phyloP scores from a whole-genome alignment of 2,329 filamentous ascomycete species.

The Calycina herbarum region DNA sequence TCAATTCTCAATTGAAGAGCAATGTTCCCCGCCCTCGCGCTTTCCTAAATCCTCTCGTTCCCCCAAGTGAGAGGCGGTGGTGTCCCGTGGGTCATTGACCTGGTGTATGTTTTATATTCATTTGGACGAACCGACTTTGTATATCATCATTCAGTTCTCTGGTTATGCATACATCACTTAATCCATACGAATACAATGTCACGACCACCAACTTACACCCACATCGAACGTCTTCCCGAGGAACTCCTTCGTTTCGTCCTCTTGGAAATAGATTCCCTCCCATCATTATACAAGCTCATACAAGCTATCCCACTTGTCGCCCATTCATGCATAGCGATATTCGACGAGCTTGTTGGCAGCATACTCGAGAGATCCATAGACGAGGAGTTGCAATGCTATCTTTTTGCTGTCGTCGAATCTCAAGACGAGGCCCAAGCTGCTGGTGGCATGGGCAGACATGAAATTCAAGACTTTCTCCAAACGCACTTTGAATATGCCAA shows the following conservation, averaged over 20 bases:
- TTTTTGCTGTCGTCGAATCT: constrained; percentile 3
- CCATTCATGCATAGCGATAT: not conserved
- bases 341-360: constrained; percentile 9
- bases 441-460: not conserved
- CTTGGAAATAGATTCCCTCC: constrained; percentile 2
- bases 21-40: not conserved
- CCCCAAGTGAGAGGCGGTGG: not conserved
- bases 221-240: constrained; percentile 18
- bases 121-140: not conserved
- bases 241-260: constrained; percentile 11
- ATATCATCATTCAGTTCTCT: constrained; percentile 1
- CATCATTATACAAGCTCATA: not conserved
- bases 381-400: constrained; percentile 11
- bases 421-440: not conserved
- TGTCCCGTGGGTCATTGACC: not conserved
- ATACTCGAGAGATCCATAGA: constrained; percentile 10
- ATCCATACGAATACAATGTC: not conserved
- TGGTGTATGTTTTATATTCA: not conserved
- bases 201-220: not conserved
- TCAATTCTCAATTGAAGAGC: not conserved
- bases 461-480: not conserved
- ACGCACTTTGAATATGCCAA: not conserved
- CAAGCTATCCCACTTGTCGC: not conserved
- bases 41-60: not conserved
- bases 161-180: constrained; percentile 1